A percentile compares a stretch with the other conserved stretches of the same genome.
These are phyloP conservation scores for Chalaropsis ovoidea DNA, from an alignment of 2,329 filamentous ascomycete genomes.

Conservation along the genomic window DNA sequence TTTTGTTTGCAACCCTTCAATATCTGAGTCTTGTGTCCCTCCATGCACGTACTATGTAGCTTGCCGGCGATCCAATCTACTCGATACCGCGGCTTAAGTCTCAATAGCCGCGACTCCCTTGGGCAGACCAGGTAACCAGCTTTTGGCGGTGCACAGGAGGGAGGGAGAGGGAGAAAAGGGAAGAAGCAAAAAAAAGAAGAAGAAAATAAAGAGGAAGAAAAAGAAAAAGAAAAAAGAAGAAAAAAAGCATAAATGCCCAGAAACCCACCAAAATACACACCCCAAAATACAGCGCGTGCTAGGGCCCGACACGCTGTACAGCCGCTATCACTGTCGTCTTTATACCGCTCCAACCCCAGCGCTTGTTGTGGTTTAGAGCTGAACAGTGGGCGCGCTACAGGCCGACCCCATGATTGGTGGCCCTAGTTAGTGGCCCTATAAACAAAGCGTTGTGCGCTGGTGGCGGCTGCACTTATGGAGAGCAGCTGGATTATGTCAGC, in stretches of 20 bases:
- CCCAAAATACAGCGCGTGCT: no score
- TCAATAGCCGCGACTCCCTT: slow-evolving; percentile 22
- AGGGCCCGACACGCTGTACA: no score
- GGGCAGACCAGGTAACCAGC: slow-evolving; percentile 1
- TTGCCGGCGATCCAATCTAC: slow-evolving; percentile 24
- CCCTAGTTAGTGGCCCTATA: neutral
- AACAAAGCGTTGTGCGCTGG: no score
- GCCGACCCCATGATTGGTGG: neutral
- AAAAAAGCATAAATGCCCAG: neutral
- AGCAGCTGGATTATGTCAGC: no score
- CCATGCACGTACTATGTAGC: neutral
- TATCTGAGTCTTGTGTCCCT: slow-evolving; percentile 3
- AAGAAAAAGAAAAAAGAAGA: neutral
- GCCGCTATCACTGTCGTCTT: no score
- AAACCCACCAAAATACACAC: no score
- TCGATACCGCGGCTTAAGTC: slow-evolving; percentile 24
- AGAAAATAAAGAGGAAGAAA: neutral
- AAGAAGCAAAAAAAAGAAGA: neutral
- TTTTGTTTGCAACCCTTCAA: slow-evolving; percentile 3
- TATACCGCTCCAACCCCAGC: no score
- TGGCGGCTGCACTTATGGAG: no score
- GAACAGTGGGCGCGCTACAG: neutral
- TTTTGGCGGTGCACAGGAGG: neutral
- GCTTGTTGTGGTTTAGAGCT: no score
- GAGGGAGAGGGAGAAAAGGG: neutral